These are phyloP conservation scores for Lichenothelia convexa DNA, from an alignment of 495 filamentous ascomycete species.

Conservation along the genomic window DNA sequence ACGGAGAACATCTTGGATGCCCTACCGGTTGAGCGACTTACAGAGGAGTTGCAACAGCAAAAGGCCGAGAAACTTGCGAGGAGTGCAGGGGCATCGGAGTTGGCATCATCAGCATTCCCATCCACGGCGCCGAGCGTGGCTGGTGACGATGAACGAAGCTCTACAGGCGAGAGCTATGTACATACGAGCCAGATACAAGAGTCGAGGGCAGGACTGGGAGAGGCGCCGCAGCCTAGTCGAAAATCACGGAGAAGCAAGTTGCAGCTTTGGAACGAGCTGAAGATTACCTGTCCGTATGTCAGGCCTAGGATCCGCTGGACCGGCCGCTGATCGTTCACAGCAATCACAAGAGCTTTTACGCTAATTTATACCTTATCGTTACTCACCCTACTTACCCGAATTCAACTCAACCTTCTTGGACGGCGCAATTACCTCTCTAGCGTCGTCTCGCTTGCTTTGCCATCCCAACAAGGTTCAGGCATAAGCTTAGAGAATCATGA, in stretches of 20 bases:
- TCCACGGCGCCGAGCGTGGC: conserved; percentile 60
- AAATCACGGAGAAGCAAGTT: conserved; percentile 75
- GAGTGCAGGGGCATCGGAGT: conserved; percentile 26
- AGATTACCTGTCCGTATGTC: conserved; percentile 60
- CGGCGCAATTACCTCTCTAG: conserved; percentile 87
- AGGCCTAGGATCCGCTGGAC: conserved; percentile 4
- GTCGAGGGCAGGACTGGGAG: conserved; percentile 21
- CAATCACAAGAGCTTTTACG: conserved; percentile 78
- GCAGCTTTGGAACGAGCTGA: conserved; percentile 94
- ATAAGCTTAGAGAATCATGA: conserved; percentile 84
- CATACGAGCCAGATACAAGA: conserved; percentile 59
- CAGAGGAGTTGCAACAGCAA: conserved; percentile 82
- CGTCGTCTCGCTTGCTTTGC: conserved; percentile 72
- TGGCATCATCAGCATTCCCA: conserved; percentile 40
- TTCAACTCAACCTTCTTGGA: conserved; percentile 94
- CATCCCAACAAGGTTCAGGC: conserved; percentile 33
- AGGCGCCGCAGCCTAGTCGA: conserved; percentile 25
- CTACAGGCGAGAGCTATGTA: conserved; percentile 60
- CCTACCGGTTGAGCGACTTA: conserved; percentile 74
- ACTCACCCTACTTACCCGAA: conserved; percentile 77
- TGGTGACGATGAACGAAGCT: conserved; percentile 64
- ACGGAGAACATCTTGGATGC: conserved; percentile 75
- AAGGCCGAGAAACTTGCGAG: conserved; percentile 59
- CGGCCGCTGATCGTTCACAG: conserved; percentile 25
- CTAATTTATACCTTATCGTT: conserved; percentile 80